phyloP scores from a whole-genome alignment of 306 rosid species.

The Herpetospermum pedunculosum region DNA sequence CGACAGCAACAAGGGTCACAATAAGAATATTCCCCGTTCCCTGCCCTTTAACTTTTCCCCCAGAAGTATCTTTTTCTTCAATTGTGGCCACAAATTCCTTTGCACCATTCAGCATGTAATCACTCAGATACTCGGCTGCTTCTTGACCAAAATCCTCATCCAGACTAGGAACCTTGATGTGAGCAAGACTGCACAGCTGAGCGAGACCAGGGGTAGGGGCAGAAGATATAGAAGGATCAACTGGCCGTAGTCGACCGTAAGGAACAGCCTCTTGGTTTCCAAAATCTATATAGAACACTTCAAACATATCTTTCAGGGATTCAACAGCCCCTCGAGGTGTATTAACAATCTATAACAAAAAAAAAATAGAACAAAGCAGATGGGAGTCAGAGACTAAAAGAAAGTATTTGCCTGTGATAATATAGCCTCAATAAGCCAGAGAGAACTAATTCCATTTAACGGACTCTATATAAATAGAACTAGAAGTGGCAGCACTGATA shows the following conservation, averaged over 20 bases:
- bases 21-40: constrained; percentile 73
- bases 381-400: background rate
- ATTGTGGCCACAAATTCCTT: constrained; percentile 78
- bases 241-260: constrained; percentile 62
- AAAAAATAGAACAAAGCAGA: constrained; percentile 12
- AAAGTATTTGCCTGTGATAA: background rate
- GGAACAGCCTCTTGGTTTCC: constrained; percentile 88
- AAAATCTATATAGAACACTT: constrained; percentile 85
- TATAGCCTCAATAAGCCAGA: background rate
- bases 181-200: constrained; percentile 85
- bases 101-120: constrained; percentile 42
- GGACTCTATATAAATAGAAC: background rate
- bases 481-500: background rate
- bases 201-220: constrained; percentile 89
- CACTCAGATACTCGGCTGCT: constrained; percentile 76
- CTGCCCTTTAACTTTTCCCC: constrained; percentile 85
- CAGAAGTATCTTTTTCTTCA: constrained; percentile 79
- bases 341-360: constrained; percentile 54
- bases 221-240: constrained; percentile 68
- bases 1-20: constrained; percentile 78
- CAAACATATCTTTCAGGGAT: constrained; percentile 64
- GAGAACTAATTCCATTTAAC: background rate
- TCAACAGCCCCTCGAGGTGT: constrained; percentile 80
- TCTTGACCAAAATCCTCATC: constrained; percentile 90
- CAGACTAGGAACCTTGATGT: constrained; percentile 67